Evolutionary conservation across 1,284 basidiomycete species (phyloP).

Genomic region (Porodaedalea pini): DNA sequence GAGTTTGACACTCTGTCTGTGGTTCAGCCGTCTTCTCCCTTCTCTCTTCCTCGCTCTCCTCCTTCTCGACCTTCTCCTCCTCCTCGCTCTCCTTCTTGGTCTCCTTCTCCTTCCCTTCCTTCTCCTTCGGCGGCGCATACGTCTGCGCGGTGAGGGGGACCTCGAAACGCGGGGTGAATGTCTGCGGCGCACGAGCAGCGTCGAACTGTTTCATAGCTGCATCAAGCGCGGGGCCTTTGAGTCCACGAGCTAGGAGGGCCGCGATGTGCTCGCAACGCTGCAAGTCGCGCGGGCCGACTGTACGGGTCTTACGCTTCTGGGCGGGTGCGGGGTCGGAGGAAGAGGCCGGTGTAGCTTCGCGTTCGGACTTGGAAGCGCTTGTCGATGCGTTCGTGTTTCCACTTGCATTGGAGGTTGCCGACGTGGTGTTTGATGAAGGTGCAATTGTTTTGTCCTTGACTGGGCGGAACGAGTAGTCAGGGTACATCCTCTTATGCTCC

Average conservation of each 20-base stretch:
- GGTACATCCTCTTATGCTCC: constrained; percentile 66
- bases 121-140: constrained; percentile 4
- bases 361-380: not conserved
- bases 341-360: not conserved
- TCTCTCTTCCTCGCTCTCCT: constrained; percentile 4
- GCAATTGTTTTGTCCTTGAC: constrained; percentile 6
- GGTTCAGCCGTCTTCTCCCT: not conserved
- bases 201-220: constrained; percentile 72
- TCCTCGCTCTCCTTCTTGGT: constrained; percentile 5
- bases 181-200: constrained; percentile 56
- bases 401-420: not conserved
- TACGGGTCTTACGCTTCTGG: constrained; percentile 60
- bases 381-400: not conserved
- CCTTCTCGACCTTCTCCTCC: not conserved
- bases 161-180: constrained; percentile 63
- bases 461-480: constrained; percentile 68
- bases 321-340: constrained; percentile 28
- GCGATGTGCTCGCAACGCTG: constrained; percentile 74
- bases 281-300: constrained; percentile 65
- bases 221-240: constrained; percentile 67
- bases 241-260: constrained; percentile 69
- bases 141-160: constrained; percentile 56
- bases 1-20: not conserved
- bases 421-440: not conserved
- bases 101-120: not conserved